A percentile compares a stretch with the other conserved stretches of the same genome.
Conservation (phyloP, 306 rosid genomes). For the Clitoria ternatea region DNA sequence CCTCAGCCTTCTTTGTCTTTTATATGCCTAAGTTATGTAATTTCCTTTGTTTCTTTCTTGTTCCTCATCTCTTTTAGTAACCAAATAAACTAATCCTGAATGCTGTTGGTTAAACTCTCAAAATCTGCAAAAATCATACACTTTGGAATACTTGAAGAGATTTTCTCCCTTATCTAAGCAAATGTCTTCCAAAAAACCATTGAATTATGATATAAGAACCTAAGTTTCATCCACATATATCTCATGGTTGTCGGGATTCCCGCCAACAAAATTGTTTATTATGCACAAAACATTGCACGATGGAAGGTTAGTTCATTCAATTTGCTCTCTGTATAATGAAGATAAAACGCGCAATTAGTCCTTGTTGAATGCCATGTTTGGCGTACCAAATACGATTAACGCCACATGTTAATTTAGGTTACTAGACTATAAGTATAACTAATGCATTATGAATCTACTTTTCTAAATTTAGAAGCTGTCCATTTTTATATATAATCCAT, state of each 20-base stretch:
- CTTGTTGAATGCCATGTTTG: constrained; percentile 18
- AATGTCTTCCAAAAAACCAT: neutral
- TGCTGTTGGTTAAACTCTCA: neutral
- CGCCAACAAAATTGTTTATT: neutral
- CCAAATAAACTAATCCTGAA: neutral
- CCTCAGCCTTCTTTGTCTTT: no score
- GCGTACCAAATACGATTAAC: neutral
- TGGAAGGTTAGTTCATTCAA: neutral
- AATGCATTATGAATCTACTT: neutral
- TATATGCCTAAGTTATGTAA: no score
- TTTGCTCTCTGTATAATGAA: neutral
- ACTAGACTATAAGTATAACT: neutral
- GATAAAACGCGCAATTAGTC: neutral
- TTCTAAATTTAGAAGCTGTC: neutral
- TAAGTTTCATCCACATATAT: neutral
- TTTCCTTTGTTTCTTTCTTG: no score
- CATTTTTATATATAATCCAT: neutral
- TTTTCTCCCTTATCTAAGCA: neutral
- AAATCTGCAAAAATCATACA: neutral
- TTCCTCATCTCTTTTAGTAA: neutral
- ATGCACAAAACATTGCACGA: constrained; percentile 8
- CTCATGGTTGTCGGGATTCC: neutral
- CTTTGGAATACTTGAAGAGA: neutral
- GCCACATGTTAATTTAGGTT: neutral
- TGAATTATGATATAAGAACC: neutral